A percentile compares a stretch with the other conserved stretches of the same genome.
Conservation (phyloP, 352 stramenopile species). For the Phytophthora fragariae region DNA sequence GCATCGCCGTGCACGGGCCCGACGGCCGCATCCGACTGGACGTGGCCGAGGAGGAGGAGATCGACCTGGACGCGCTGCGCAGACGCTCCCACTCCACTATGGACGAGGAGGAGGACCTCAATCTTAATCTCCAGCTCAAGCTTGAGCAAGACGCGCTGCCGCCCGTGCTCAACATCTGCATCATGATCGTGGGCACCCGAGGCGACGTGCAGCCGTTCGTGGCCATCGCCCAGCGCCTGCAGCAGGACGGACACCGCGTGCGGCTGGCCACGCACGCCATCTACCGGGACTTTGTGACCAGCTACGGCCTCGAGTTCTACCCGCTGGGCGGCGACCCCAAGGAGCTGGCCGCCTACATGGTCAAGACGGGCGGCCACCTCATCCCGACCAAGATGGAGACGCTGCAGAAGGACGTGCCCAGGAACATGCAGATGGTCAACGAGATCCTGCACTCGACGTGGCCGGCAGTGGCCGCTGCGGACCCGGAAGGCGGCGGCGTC, state of each 20-base stretch:
- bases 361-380: constrained; percentile 79
- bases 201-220: constrained; percentile 80
- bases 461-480: constrained; percentile 74
- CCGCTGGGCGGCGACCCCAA: constrained; percentile 73
- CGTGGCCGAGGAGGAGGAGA: constrained; percentile 42
- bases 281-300: constrained; percentile 84
- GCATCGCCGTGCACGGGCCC: constrained; percentile 35
- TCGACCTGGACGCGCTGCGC: constrained; percentile 36
- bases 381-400: constrained; percentile 70
- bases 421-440: constrained; percentile 89
- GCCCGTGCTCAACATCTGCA: constrained; percentile 60
- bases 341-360: constrained; percentile 90
- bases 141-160: not conserved
- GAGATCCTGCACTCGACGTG: constrained; percentile 89
- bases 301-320: constrained; percentile 78
- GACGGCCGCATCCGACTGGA: constrained; percentile 40
- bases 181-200: constrained; percentile 84
- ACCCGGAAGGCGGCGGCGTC: constrained; percentile 67
- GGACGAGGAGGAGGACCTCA: constrained; percentile 17
- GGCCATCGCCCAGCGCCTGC: constrained; percentile 74
- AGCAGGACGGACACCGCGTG: constrained; percentile 87
- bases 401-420: constrained; percentile 64
- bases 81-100: constrained; percentile 16
- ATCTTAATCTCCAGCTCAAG: not conserved
- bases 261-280: constrained; percentile 90